Evolutionary conservation across 179 eudicot genomes (phyloP).

Genomic region (Drosera spatulata): DNA sequence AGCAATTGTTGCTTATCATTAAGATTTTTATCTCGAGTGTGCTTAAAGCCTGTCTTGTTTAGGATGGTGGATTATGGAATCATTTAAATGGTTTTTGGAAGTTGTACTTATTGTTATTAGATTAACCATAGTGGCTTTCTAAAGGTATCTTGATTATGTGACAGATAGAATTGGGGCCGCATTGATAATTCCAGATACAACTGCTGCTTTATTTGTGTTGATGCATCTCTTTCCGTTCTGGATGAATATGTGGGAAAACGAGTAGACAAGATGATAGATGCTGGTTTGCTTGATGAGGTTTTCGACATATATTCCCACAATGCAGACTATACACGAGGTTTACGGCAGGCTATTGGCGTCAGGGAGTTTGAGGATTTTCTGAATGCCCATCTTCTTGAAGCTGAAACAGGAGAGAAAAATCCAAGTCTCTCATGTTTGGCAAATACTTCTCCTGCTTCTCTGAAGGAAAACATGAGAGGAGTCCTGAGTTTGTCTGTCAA

Average conservation of each 20-base stretch:
- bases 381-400: constrained; percentile 20
- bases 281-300: constrained; percentile 81
- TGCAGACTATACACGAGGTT: constrained; percentile 82
- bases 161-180: constrained; percentile 85
- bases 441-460: constrained; percentile 4
- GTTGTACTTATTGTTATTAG: too few species aligned
- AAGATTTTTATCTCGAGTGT: too few species aligned
- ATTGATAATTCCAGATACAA: constrained; percentile 62
- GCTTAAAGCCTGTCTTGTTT: too few species aligned
- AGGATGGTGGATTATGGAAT: too few species aligned
- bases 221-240: constrained; percentile 69
- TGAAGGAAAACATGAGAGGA: constrained; percentile 23
- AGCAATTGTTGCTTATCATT: too few species aligned
- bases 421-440: constrained; percentile 11
- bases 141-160: too few species aligned
- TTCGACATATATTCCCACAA: constrained; percentile 51
- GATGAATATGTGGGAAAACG: constrained; percentile 73
- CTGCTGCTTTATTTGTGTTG: constrained; percentile 82
- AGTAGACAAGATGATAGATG: constrained; percentile 69
- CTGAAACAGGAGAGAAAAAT: constrained; percentile 5
- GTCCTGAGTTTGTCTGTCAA: constrained; percentile 26
- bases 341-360: constrained; percentile 91
- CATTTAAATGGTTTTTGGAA: too few species aligned
- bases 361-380: constrained; percentile 81
- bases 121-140: too few species aligned